Base-by-base conservation (phyloP, 306 rosid species). In the Cyamopsis tetragonoloba region DNA sequence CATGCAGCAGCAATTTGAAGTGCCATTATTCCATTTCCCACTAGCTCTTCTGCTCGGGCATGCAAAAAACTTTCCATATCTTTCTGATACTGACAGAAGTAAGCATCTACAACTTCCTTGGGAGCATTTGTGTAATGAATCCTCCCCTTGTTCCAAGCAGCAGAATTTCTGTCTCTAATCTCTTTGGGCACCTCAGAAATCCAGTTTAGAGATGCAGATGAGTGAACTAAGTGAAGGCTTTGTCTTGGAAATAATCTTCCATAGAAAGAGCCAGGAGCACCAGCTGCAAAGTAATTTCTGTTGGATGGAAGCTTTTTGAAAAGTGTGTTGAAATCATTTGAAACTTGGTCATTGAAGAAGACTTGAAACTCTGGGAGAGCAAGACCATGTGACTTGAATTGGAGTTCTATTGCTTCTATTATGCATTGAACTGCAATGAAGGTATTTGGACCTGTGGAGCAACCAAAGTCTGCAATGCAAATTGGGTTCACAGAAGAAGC, bases 291-390 rank as follows among this genome's bases (percentile, higher is more conserved):
- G 64, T 74, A 55, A 0, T 20, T 63, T 39, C 69, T 54, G 2
- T 62, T 38, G 0, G 47, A 57, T 2, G 83, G 83, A 42, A 79
- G 34, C 0, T 18, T 73, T 50, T 26, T 69, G 72, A 73, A 73
- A 68, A 79, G 79, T 32, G 72, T 67, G 75, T 67, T 67, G 83
- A 78, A 78, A 51, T 78, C 82, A 67, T 78, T 78, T 7, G 79
- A 51, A 4, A 11, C 14, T 4, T 44, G 83, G 38, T 73, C 72
- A 9, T 61, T 73, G 67, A 73, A 79, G 35, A 79, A 68, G 4
- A 68, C 72, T 5, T 17, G 55, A 4, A 73, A 68, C 13, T 73
- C 68, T 13, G 72, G 78, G n/a, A n/a, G n/a, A 32, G 23, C 0
- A 12, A 9, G 31, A n/a, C 54, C 67, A 19, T 49, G 23, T 22